Base-by-base conservation (phyloP, 2,329 filamentous ascomycete genomes). In the Talaromyces verruculosus region DNA sequence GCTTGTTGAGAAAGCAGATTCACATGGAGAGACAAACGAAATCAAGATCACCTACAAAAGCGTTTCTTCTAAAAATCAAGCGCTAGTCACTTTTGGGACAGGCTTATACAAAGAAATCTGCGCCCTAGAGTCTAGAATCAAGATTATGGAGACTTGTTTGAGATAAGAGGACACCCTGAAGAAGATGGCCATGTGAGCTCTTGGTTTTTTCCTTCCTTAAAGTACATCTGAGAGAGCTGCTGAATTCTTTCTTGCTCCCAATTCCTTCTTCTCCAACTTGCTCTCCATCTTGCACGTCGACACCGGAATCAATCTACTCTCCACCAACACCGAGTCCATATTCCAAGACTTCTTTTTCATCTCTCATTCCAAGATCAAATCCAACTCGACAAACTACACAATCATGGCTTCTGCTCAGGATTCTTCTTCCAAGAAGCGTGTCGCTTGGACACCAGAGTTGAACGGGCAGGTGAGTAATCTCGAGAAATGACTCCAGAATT, bases 381-480 rank as follows among this genome's bases (percentile, higher is more conserved):
- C 10, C 57, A 45, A 2, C 33, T 28, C 37, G 43, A 19, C 7
- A 33, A 53, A 8, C 28, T 35, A 3, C 19, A 57, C 8, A n/a
- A 33, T 19, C 28, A 61, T 61, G 58, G 58, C 58, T 19, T 35
- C 58, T 28, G 17, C 25, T 3, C 41, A 61, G n/a, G 58, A 33
- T 0, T 47, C 58, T 30, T 17, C 57, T 11, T 17, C 41, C 17
- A 61, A 61, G 28, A 61, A 43, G 5, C 39, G 58, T 6, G 11
- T 22, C n/a, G n/a, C 25, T 1, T 61, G 58, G 41, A 61, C 58
- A 3, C 25, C 39, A 4, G 58, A 61, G 28, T 15, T 61, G 41
- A 61, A 28, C 17, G 7, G 33, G n/a, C 41, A 61, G 25, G 58
- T 45, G 30, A 35, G 58, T 33, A 25, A 35, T 5, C 17, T 33